phyloP scores from a whole-genome alignment of 139 green algal genomes.

The Micractinium sp. region DNA sequence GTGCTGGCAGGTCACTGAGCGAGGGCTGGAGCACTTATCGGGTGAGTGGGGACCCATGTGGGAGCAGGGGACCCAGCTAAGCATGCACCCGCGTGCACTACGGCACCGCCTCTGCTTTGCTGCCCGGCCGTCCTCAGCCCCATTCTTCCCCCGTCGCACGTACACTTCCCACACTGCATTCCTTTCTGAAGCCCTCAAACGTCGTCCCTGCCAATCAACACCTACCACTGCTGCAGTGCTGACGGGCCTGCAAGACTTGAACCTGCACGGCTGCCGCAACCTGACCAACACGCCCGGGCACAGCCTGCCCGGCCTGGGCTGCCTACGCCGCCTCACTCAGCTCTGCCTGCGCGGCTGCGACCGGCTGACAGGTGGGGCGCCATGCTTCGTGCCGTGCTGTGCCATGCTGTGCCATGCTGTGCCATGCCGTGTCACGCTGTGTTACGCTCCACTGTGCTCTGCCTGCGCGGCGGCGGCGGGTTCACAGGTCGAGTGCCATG shows the following conservation, averaged over 20 bases:
- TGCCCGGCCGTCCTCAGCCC: background rate
- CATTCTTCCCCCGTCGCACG: no score
- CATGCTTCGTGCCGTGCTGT: background rate
- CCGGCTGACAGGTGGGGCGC: slow-evolving; percentile 34
- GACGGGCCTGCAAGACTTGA: slow-evolving; percentile 34
- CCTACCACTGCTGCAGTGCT: background rate
- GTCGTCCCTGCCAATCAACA: no score
- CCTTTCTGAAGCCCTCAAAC: no score
- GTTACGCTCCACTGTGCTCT: background rate
- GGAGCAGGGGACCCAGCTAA: no score
- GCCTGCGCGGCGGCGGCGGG: no score
- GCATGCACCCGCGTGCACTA: background rate
- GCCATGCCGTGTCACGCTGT: background rate
- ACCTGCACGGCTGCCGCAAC: slow-evolving; percentile 59
- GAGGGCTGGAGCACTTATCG: slow-evolving; percentile 39
- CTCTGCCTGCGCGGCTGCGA: slow-evolving; percentile 60
- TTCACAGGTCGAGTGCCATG: no score
- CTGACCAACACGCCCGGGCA: slow-evolving; percentile 30
- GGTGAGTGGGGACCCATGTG: slow-evolving; percentile 16
- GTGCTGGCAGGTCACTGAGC: slow-evolving; percentile 62
- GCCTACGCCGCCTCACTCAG: slow-evolving; percentile 29
- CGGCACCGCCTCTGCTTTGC: background rate
- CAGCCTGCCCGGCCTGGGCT: slow-evolving; percentile 31
- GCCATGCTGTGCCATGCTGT: background rate
- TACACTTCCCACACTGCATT: no score